Percentiles rank a stretch among this genome's conserved stretches.
phyloP scores from a whole-genome alignment of 2,329 filamentous ascomycete genomes.

The Fusarium cicatricum region DNA sequence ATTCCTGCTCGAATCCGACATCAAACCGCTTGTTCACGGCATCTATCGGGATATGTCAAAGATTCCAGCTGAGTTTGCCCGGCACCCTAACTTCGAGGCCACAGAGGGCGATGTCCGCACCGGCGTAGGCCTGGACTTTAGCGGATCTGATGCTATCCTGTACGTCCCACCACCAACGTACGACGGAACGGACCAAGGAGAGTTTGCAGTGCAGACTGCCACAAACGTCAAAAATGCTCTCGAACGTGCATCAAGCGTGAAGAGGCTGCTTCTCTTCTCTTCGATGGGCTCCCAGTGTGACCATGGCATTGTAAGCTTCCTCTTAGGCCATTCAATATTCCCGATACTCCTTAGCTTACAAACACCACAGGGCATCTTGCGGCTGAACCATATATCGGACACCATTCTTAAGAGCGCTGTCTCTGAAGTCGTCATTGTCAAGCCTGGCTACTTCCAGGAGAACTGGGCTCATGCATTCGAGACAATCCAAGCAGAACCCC shows the following conservation, averaged over 20 bases:
- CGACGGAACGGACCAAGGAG: slow-evolving; percentile 32
- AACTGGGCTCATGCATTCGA: slow-evolving; percentile 30
- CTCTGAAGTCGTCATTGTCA: slow-evolving; percentile 31
- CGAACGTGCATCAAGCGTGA: slow-evolving; percentile 1
- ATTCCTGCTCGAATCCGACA: slow-evolving; percentile 33
- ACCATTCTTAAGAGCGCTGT: slow-evolving; percentile 17
- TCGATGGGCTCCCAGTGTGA: slow-evolving; percentile 43
- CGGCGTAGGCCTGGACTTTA: slow-evolving; percentile 39
- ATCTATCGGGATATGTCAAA: slow-evolving; percentile 44
- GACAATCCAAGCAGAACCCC: slow-evolving; percentile 27
- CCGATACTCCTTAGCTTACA: background rate
- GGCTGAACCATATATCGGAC: slow-evolving; percentile 33
- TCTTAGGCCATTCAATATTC: rapidly evolving
- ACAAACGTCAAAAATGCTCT: slow-evolving; percentile 37
- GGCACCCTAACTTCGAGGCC: slow-evolving; percentile 39
- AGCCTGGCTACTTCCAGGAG: slow-evolving; percentile 33
- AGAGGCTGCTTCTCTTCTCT: slow-evolving; percentile 39
- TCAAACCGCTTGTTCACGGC: slow-evolving; percentile 33
- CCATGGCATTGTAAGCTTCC: slow-evolving; percentile 37
- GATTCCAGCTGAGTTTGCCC: slow-evolving; percentile 40
- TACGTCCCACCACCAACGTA: slow-evolving; percentile 45
- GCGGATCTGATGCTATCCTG: slow-evolving; percentile 42
- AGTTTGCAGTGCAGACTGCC: slow-evolving; percentile 37
- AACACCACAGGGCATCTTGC: slow-evolving; percentile 36
- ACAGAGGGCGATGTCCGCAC: slow-evolving; percentile 39